Evolutionary conservation across 371 early-diverging fungal genomes (phyloP).

Genomic region (Circinella umbellata): DNA sequence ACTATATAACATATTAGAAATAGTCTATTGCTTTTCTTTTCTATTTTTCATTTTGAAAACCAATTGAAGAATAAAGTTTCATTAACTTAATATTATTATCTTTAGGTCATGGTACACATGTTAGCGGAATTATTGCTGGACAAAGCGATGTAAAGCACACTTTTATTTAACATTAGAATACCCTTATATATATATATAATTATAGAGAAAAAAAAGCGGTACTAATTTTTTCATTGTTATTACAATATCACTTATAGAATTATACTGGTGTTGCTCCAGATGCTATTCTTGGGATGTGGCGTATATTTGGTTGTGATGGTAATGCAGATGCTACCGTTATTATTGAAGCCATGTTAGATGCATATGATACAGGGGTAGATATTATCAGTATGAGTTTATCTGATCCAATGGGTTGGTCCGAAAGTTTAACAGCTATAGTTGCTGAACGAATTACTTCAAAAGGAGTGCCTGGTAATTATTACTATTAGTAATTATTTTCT

Average conservation of each 20-base stretch:
- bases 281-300: conserved; percentile 58
- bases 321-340: conserved; percentile 63
- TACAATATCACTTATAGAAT: conserved; percentile 19
- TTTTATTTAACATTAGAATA: neutral
- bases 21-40: no score
- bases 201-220: no score
- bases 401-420: conserved; percentile 53
- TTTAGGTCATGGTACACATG: conserved; percentile 68
- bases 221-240: no score
- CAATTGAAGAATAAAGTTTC: no score
- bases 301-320: conserved; percentile 67
- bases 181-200: no score
- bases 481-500: neutral
- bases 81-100: neutral
- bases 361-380: conserved; percentile 60
- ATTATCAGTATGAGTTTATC: conserved; percentile 73
- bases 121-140: conserved; percentile 76
- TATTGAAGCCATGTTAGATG: conserved; percentile 64
- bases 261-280: conserved; percentile 69
- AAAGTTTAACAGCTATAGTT: conserved; percentile 42
- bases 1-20: neutral
- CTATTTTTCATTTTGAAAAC: no score
- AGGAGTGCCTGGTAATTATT: conserved; percentile 31
- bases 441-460: conserved; percentile 42
- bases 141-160: conserved; percentile 25